These are phyloP conservation scores for Phytophthora megakarya DNA, from an alignment of 352 stramenopile genomes.

Conservation along the genomic window DNA sequence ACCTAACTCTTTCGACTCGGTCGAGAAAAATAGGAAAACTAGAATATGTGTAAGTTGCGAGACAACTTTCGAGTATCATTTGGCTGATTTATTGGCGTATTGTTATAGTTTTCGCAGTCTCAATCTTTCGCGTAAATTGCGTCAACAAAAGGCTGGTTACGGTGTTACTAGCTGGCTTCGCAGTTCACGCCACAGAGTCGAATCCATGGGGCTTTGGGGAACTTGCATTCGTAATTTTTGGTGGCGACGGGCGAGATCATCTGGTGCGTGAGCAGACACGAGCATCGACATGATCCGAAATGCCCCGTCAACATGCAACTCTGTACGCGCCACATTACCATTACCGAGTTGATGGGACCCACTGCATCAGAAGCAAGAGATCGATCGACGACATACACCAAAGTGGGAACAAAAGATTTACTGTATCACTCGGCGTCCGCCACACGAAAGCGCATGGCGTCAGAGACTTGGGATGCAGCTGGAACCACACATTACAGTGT, in stretches of 20 bases:
- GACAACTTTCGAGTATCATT: not conserved
- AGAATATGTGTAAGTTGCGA: too few species aligned
- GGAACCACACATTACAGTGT: too few species aligned
- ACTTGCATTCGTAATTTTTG: constrained; percentile 19
- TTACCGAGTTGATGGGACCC: not conserved
- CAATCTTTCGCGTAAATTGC: constrained; percentile 20
- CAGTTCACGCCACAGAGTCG: not conserved
- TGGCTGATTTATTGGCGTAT: not conserved
- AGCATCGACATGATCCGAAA: not conserved
- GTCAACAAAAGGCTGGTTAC: constrained; percentile 2
- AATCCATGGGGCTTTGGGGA: constrained; percentile 25
- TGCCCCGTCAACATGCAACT: not conserved
- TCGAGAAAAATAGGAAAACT: not conserved
- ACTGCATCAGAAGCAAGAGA: not conserved
- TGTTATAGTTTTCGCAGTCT: constrained; percentile 4
- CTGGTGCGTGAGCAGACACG: constrained; percentile 20
- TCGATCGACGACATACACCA: constrained; percentile 15
- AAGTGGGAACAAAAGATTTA: not conserved
- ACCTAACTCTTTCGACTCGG: not conserved
- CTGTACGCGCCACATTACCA: constrained; percentile 1
- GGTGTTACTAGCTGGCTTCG: constrained; percentile 24
- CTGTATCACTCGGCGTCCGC: constrained; percentile 11
- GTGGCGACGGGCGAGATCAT: constrained; percentile 6
- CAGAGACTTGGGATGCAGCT: not conserved
- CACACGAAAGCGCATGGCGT: constrained; percentile 8